A percentile compares a stretch with the other conserved stretches of the same genome.
phyloP scores from a whole-genome alignment of 352 stramenopile species.

The Thalassiosira hispida region DNA sequence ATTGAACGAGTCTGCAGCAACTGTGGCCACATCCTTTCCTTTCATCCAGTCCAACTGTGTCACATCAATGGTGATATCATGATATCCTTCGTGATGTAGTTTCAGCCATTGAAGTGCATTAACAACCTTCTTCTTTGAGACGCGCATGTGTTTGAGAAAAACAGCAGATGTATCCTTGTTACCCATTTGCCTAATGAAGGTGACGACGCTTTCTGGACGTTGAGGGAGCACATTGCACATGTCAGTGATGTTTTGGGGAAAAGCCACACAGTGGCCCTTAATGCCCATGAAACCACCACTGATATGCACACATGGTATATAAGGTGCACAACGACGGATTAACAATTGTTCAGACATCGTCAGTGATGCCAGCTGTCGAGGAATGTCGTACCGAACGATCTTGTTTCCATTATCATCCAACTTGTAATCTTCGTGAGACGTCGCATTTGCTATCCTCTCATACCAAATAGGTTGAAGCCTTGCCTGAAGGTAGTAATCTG shows the following conservation, averaged over 20 bases:
- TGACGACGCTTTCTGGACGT: neutral
- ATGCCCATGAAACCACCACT: no score
- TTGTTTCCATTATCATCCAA: no score
- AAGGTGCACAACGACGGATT: no score
- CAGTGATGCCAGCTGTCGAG: no score
- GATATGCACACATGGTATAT: no score
- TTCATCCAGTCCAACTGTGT: conserved; percentile 3
- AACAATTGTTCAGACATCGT: no score
- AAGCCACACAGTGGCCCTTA: conserved; percentile 1
- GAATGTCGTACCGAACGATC: no score
- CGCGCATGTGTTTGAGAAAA: neutral
- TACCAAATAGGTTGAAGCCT: no score
- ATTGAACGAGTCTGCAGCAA: neutral
- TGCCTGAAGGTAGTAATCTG: no score
- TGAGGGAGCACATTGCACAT: conserved; percentile 6
- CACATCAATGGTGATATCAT: neutral
- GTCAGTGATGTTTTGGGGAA: conserved; percentile 3
- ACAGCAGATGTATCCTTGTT: conserved; percentile 11
- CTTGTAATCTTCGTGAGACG: no score
- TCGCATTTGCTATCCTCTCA: no score
- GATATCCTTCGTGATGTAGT: conserved; percentile 3
- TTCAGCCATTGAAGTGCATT: conserved; percentile 25
- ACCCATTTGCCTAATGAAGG: conserved; percentile 2
- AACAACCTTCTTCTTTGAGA: conserved; percentile 5
- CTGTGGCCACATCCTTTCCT: neutral